Base-by-base conservation (phyloP, 2,329 filamentous ascomycete genomes). In the Leptosphaerulina australis region DNA sequence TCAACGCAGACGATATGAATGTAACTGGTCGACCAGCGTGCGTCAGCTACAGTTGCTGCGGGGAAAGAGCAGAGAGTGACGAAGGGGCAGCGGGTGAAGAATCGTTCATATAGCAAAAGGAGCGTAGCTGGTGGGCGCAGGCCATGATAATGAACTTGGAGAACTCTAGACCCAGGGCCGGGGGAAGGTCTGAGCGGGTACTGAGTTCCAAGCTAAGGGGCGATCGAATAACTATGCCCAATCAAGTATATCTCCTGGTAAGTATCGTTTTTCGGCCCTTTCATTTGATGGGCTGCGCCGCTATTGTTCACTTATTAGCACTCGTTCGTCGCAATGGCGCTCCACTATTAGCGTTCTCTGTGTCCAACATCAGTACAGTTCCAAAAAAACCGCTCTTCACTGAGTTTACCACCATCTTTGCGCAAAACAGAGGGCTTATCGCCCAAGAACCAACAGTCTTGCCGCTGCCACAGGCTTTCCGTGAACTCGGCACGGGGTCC, bases 101-200 rank as follows among this genome's bases (percentile, higher is more conserved):
- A 41, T 21, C 24, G 50, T 44, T 39, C 34, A 21, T 34, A 24
- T 40, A 44, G 38, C 44, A 50, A 49, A 39, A 51, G 47, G 30
- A 43, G 48, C 45, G 44, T 39, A 50, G 44, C 49, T 52, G 49
- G 50, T 44, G 43, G 55, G 55, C 48, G 44, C 37, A 47, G 49
- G 48, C 46, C 50, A 41, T 57, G 46, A 55, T 47, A 55, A 50
- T 53, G 46, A 46, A 43, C 50, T 47, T 53, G 48, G 41, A 51
- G 50, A 53, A 50, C 45, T 43, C 55, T 33, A 48, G 52, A 34
- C 44, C 51, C 53, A 44, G 41, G 52, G 45, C 50, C 52, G 45
- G 44, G 39, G 35, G 44, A 48, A 56, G 59, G 57, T 55, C 53
- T 59, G 59, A 60, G 60, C 59, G 35, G 49, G 37, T 50, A 50